Evolutionary conservation across 768 basidiomycete species (phyloP).

Genomic region (Dioszegia crocea): DNA sequence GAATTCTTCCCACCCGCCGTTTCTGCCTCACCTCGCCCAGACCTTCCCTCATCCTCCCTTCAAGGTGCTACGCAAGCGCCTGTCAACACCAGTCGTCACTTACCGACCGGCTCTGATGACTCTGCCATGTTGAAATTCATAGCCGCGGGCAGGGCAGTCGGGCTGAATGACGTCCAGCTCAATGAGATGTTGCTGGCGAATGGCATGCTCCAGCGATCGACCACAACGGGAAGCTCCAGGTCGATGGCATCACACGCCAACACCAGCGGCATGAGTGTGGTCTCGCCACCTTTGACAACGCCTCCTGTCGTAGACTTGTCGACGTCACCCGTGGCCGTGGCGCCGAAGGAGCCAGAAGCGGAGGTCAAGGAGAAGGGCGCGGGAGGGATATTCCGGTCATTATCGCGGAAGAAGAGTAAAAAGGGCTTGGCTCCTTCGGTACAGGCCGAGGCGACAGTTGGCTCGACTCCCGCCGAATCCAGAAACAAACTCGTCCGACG

Average conservation of each 20-base stretch:
- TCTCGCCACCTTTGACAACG: neutral
- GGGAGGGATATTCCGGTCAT: constrained; percentile 30
- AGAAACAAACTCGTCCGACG: constrained; percentile 19
- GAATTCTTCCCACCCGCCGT: neutral
- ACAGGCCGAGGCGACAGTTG: neutral
- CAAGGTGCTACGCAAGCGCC: neutral
- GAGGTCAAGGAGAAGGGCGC: constrained; percentile 5
- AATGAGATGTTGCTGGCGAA: constrained; percentile 31
- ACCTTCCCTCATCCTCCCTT: neutral
- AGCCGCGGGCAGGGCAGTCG: constrained; percentile 33
- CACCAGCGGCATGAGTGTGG: neutral
- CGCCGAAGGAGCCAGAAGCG: neutral
- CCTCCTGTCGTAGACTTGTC: neutral
- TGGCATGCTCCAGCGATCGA: constrained; percentile 20
- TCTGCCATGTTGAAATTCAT: constrained; percentile 31
- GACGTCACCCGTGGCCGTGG: neutral
- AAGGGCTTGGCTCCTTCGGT: neutral
- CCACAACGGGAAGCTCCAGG: constrained; percentile 1
- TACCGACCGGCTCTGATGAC: constrained; percentile 12
- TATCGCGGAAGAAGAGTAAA: constrained; percentile 24
- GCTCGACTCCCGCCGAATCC: neutral
- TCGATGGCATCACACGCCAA: neutral
- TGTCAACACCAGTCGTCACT: neutral
- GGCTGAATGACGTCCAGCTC: constrained; percentile 27
- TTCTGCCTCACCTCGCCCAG: neutral